phyloP scores from a whole-genome alignment of 352 stramenopile species.

The Pythium utonaiense region DNA sequence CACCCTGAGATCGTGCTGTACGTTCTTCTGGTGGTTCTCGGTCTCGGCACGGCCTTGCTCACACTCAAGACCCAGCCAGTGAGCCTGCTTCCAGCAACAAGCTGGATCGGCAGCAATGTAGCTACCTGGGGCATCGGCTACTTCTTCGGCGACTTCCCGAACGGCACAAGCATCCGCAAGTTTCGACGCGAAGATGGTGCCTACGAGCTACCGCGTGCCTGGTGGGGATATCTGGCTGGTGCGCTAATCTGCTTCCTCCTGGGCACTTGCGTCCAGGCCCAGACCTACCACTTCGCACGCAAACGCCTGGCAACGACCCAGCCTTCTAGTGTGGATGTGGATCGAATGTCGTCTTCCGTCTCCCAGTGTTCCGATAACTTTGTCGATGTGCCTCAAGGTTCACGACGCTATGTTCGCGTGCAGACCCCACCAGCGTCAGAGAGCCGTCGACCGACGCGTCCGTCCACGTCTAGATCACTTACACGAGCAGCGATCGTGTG shows the following conservation, averaged over 20 bases:
- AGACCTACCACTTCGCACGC: not conserved
- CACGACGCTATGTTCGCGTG: not conserved
- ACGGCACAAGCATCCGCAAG: constrained; percentile 44
- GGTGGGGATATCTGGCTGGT: constrained; percentile 71
- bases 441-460: not conserved
- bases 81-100: constrained; percentile 52
- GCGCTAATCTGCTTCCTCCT: constrained; percentile 55
- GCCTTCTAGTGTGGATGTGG: not conserved
- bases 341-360: not conserved
- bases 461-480: not conserved
- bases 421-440: not conserved
- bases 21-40: constrained; percentile 36
- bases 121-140: constrained; percentile 60
- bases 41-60: constrained; percentile 35
- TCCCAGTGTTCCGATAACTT: not conserved
- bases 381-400: not conserved
- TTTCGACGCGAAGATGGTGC: constrained; percentile 39
- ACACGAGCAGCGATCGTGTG: not conserved
- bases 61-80: constrained; percentile 56
- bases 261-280: constrained; percentile 31
- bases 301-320: not conserved
- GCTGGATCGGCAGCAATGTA: constrained; percentile 50
- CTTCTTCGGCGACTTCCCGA: constrained; percentile 67
- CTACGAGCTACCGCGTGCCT: constrained; percentile 63
- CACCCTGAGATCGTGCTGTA: constrained; percentile 24